phyloP scores from a whole-genome alignment of 306 rosid species.

The Luffa acutangula region DNA sequence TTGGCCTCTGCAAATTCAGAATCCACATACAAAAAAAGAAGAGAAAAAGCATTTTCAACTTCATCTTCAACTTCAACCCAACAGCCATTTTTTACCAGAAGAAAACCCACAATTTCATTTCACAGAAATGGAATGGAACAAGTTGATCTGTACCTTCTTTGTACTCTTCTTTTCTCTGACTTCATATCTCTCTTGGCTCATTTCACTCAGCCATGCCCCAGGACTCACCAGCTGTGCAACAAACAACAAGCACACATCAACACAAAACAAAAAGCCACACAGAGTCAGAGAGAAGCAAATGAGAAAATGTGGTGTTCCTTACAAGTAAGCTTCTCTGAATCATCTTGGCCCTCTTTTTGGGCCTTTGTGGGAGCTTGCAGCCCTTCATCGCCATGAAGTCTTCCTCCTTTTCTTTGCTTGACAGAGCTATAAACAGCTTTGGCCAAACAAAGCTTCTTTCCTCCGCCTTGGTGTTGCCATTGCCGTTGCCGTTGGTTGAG shows the following conservation, averaged over 20 bases:
- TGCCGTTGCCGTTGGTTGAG: slow-evolving; percentile 18
- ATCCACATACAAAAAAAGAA: neutral
- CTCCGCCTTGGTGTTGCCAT: slow-evolving; percentile 27
- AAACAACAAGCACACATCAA: neutral
- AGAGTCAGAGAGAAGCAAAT: neutral
- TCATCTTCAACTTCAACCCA: neutral
- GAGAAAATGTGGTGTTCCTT: slow-evolving; percentile 12
- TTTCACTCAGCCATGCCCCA: slow-evolving; percentile 81
- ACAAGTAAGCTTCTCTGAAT: slow-evolving; percentile 71
- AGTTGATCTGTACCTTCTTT: slow-evolving; percentile 48
- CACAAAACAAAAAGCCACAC: neutral
- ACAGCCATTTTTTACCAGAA: neutral
- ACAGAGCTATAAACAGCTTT: slow-evolving; percentile 45
- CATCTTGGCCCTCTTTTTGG: slow-evolving; percentile 69
- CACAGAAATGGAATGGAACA: neutral
- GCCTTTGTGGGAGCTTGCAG: slow-evolving; percentile 73
- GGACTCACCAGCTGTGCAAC: slow-evolving; percentile 61
- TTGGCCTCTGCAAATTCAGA: slow-evolving; percentile 45
- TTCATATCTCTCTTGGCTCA: slow-evolving; percentile 88
- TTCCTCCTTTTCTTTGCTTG: slow-evolving; percentile 80
- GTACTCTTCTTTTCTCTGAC: slow-evolving; percentile 77
- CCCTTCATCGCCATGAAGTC: slow-evolving; percentile 83
- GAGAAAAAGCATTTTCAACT: neutral
- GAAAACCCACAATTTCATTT: neutral
- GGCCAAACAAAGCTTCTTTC: slow-evolving; percentile 59